Percentiles rank a stretch among this genome's conserved stretches.
These are phyloP conservation scores for Aspergillus cejpii DNA, from an alignment of 2,329 filamentous ascomycete genomes.

Conservation along the genomic window DNA sequence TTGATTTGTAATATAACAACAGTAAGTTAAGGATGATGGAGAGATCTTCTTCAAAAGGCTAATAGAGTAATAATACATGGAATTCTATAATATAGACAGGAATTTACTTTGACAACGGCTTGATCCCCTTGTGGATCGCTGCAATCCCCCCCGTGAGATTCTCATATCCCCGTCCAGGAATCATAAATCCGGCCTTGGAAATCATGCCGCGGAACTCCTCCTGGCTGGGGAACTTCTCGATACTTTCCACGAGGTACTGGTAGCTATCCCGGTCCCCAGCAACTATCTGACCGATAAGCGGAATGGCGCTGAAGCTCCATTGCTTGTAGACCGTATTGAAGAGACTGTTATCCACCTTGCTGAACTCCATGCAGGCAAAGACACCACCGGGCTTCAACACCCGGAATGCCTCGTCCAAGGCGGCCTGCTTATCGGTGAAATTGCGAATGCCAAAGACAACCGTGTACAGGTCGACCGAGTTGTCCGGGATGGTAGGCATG, in stretches of 20 bases:
- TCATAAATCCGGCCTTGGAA: conserved; percentile 66
- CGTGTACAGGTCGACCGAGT: conserved; percentile 87
- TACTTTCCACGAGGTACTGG: conserved; percentile 97
- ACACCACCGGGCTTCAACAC: conserved; percentile 91
- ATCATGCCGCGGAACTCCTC: conserved; percentile 63
- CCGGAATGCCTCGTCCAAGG: conserved; percentile 73
- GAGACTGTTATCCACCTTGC: conserved; percentile 68
- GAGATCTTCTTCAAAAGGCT: too few relatives aligned
- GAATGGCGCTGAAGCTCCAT: conserved; percentile 93
- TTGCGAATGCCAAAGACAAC: conserved; percentile 97
- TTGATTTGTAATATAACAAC: neutral
- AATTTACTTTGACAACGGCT: conserved; percentile 47
- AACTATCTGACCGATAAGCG: conserved; percentile 88
- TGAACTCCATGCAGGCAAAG: conserved; percentile 95
- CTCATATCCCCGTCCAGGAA: conserved; percentile 78
- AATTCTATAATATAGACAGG: neutral
- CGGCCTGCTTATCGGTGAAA: conserved; percentile 84
- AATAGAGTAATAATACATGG: conserved; percentile 1
- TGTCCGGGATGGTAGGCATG: conserved; percentile 57
- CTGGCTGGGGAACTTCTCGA: conserved; percentile 86
- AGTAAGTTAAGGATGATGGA: too few relatives aligned
- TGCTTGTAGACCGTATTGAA: conserved; percentile 86
- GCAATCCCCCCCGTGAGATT: conserved; percentile 88
- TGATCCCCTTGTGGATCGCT: conserved; percentile 93
- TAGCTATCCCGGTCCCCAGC: conserved; percentile 93